Conservation (phyloP, 306 rosid species). For the Glycyrrhiza uralensis region DNA sequence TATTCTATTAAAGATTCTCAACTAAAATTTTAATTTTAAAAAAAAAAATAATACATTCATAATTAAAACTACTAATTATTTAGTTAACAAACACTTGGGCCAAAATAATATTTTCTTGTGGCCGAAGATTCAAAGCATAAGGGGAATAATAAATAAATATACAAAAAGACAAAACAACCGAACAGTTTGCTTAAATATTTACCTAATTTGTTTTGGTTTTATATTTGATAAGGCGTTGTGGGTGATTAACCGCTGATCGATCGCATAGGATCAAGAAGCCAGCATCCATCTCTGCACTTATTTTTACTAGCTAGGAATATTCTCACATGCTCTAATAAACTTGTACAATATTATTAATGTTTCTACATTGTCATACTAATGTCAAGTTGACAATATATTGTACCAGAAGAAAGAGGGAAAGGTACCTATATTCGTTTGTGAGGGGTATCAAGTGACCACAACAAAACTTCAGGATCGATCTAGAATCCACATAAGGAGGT, state of each 20-base stretch:
- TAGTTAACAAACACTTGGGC: background rate
- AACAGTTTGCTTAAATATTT: background rate
- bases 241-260: constrained; percentile 8
- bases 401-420: too few species aligned
- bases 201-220: background rate
- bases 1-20: too few species aligned
- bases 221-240: constrained; percentile 23
- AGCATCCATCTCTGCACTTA: background rate
- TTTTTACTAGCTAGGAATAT: background rate
- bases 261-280: background rate
- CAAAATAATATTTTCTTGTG: background rate
- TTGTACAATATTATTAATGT: too few species aligned
- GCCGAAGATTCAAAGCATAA: background rate
- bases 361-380: background rate
- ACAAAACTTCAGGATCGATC: too few species aligned
- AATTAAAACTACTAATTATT: background rate
- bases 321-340: background rate
- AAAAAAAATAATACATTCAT: background rate
- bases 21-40: too few species aligned
- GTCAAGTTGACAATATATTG: too few species aligned
- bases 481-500: too few species aligned
- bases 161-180: background rate
- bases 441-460: too few species aligned
- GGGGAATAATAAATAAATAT: too few species aligned
- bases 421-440: too few species aligned